A percentile compares a stretch with the other conserved stretches of the same genome.
These are phyloP conservation scores for Gracilariopsis chorda DNA, from an alignment of 23 red algal genomes.

Conservation along the genomic window DNA sequence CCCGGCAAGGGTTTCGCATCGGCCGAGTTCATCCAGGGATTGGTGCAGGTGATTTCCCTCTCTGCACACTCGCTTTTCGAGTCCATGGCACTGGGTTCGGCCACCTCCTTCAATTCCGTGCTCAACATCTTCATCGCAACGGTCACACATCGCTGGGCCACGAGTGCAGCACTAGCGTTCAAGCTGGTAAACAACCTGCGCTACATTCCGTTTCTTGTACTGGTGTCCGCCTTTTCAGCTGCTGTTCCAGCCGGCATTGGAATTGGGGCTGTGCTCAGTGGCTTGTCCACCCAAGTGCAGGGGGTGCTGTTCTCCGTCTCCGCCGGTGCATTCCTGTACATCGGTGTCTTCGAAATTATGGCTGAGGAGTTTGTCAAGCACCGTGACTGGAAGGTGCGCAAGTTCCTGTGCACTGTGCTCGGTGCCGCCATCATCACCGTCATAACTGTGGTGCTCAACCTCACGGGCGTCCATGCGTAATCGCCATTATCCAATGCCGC, in stretches of 20 bases:
- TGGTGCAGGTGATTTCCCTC: conserved; percentile 17
- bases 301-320: conserved; percentile 28
- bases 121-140: conserved; percentile 69
- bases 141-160: conserved; percentile 46
- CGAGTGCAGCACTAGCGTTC: conserved; percentile 29
- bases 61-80: conserved; percentile 49
- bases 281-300: neutral
- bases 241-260: conserved; percentile 34
- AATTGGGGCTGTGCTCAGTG: neutral
- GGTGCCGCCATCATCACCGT: conserved; percentile 52
- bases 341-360: conserved; percentile 40
- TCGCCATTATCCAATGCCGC: too few relatives aligned
- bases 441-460: conserved; percentile 16
- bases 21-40: neutral
- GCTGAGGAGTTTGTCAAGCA: neutral
- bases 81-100: conserved; percentile 40
- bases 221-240: conserved; percentile 24
- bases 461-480: conserved; percentile 17
- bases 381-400: neutral
- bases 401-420: conserved; percentile 7
- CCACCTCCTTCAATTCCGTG: conserved; percentile 6
- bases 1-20: neutral
- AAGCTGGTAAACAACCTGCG: neutral
- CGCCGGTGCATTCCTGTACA: conserved; percentile 48
- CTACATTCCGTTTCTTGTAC: conserved; percentile 16